Evolutionary conservation across 768 basidiomycete species (phyloP).

Genomic region (Tephrocybe rancida): DNA sequence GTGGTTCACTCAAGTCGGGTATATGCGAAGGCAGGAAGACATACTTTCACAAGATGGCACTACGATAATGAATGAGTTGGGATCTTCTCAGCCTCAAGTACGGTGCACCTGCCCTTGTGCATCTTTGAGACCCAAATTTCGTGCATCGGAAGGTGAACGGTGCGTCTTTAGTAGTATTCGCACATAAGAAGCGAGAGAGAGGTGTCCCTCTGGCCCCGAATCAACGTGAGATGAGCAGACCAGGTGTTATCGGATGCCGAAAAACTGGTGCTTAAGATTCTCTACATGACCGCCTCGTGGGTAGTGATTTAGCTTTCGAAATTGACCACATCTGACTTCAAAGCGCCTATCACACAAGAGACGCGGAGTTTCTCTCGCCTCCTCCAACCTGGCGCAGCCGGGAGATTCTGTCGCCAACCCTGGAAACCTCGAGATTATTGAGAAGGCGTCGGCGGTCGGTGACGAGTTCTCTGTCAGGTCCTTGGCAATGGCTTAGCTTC

Average conservation of each 20-base stretch:
- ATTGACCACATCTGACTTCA: background rate
- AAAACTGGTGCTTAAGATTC: background rate
- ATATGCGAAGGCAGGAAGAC: background rate
- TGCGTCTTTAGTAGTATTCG: slow-evolving; percentile 18
- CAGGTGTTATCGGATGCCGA: background rate
- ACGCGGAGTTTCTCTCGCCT: too few relatives aligned
- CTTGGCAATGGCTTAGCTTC: too few relatives aligned
- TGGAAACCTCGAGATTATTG: too few relatives aligned
- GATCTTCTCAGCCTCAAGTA: too few relatives aligned
- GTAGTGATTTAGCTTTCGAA: background rate
- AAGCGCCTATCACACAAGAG: background rate
- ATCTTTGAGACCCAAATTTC: slow-evolving; percentile 21
- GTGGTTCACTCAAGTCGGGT: background rate
- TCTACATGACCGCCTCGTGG: background rate
- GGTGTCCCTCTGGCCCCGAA: slow-evolving; percentile 25
- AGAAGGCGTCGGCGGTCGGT: too few relatives aligned
- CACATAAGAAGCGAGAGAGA: slow-evolving; percentile 26
- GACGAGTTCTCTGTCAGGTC: too few relatives aligned
- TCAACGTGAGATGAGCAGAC: slow-evolving; percentile 15
- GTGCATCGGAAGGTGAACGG: slow-evolving; percentile 1
- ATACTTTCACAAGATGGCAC: slow-evolving; percentile 18
- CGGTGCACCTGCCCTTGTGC: slow-evolving; percentile 26
- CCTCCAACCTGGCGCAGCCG: too few relatives aligned
- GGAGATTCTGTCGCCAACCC: too few relatives aligned
- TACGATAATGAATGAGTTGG: background rate